Conservation (phyloP, 1,284 basidiomycete genomes). For the Ganoderma lingzhi region DNA sequence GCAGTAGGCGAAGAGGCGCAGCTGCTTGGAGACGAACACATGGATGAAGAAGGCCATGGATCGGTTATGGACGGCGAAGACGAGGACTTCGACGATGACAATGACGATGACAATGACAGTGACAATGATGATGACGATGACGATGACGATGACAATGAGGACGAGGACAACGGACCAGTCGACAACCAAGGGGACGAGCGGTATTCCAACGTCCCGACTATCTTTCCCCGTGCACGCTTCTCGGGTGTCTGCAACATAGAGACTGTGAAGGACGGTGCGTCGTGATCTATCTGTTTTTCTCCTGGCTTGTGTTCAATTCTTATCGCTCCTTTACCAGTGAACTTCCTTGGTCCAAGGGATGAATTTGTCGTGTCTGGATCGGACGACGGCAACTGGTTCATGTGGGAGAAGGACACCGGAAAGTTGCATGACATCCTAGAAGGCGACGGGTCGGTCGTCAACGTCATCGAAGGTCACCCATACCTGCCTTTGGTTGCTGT, state of each 20-base stretch:
- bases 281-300: not conserved
- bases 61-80: slow-evolving; percentile 33
- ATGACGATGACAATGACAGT: slow-evolving; percentile 36
- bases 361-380: slow-evolving; percentile 88
- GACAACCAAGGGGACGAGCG: slow-evolving; percentile 32
- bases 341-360: slow-evolving; percentile 82
- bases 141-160: slow-evolving; percentile 39
- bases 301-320: slow-evolving; percentile 9
- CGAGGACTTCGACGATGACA: slow-evolving; percentile 36
- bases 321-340: slow-evolving; percentile 59
- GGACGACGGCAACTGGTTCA: slow-evolving; percentile 88
- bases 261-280: slow-evolving; percentile 91
- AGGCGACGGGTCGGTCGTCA: slow-evolving; percentile 86
- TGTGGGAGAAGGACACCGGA: slow-evolving; percentile 82
- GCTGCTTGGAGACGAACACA: slow-evolving; percentile 12
- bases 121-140: slow-evolving; percentile 33
- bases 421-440: slow-evolving; percentile 81
- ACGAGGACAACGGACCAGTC: slow-evolving; percentile 43
- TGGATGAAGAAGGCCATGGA: slow-evolving; percentile 25
- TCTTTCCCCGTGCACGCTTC: slow-evolving; percentile 77
- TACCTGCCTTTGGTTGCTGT: slow-evolving; percentile 82
- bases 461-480: slow-evolving; percentile 90
- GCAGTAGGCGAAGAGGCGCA: slow-evolving; percentile 1
- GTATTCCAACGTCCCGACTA: slow-evolving; percentile 57
- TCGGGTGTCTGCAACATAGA: slow-evolving; percentile 83